These are phyloP conservation scores for Phycomyces blakesleeanus DNA, from an alignment of 192 early-diverging fungal species.

Conservation along the genomic window DNA sequence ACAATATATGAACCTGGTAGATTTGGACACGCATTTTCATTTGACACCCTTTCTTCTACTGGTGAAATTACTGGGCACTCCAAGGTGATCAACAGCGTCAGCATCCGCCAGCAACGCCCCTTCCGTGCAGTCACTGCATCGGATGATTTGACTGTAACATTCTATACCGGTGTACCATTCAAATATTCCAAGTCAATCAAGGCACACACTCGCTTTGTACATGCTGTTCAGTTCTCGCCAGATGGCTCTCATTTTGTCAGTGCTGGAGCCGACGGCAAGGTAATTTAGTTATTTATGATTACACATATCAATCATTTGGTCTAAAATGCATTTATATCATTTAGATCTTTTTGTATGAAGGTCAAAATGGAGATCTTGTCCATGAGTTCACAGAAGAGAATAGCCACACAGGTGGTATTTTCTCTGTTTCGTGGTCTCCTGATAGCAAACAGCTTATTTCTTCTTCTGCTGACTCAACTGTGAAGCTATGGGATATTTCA, in stretches of 20 bases:
- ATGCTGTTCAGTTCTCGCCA: slow-evolving; percentile 82
- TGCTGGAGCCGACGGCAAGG: slow-evolving; percentile 82
- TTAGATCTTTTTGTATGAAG: slow-evolving; percentile 89
- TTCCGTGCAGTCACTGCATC: slow-evolving; percentile 89
- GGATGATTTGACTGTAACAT: slow-evolving; percentile 87
- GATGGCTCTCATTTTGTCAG: slow-evolving; percentile 79
- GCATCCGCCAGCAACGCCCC: slow-evolving; percentile 86
- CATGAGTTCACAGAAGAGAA: slow-evolving; percentile 46
- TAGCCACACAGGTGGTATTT: slow-evolving; percentile 78
- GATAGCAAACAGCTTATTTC: slow-evolving; percentile 74
- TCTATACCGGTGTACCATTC: slow-evolving; percentile 92
- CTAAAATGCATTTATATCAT: neutral
- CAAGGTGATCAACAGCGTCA: slow-evolving; percentile 82
- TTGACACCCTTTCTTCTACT: slow-evolving; percentile 83
- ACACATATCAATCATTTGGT: no score
- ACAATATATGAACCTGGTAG: slow-evolving; percentile 31
- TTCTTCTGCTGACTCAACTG: slow-evolving; percentile 81
- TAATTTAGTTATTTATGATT: no score
- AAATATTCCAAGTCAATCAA: slow-evolving; percentile 67
- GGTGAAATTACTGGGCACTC: slow-evolving; percentile 91
- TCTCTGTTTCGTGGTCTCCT: slow-evolving; percentile 83
- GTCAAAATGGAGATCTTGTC: slow-evolving; percentile 78
- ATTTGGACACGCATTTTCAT: slow-evolving; percentile 87
- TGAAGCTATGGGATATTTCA: slow-evolving; percentile 88
- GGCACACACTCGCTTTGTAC: slow-evolving; percentile 89